Evolutionary conservation across 441 rosid genomes (phyloP), one percentile per base, ranked within the genome.

Genomic region (Bruguiera hainesii): DNA sequence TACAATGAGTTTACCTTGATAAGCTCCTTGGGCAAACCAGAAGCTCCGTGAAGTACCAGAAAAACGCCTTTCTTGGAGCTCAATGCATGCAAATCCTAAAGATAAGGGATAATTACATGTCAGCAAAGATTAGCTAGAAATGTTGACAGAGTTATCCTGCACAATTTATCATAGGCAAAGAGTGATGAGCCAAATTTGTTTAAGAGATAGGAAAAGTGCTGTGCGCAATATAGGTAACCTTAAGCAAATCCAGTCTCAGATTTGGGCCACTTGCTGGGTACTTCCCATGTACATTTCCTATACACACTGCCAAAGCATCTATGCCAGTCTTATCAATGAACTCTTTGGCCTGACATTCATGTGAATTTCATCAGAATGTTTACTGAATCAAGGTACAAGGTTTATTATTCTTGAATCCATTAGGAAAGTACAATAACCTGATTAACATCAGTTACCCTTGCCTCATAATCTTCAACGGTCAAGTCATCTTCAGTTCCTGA

Each of bases 211-310:
- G 48, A 42, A 42, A 42, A 42, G 48, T 57, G 37, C 50, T 11
- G 9, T 67, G 59, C 64, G 39, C 53, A 20, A 42, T 39, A 39
- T 66, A 61, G 16, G 23, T 67, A 71, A 94, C 99, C 94, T 91
- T 78, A 3, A 94, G 98, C 73, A 94, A 78, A 82, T 91, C 94
- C 60, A 91, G 87, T 77, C 84, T 89, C 73, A 94, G 93, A 72
- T 82, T 83, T 60, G 99, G 98, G 66, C 99, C 99, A 49, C 83
- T 82, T 66, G 89, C 75, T 16, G 98, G 97, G 78, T 94, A 94
- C 77, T 94, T 94, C 68, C 99, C 99, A 70, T 94, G 98, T 56
- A 94, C 94, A 79, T 94, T 94, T 48, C 99, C 99, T 29, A 94
- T 91, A 73, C 99, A 94, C 69, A 91, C 96, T 18, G 99, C 99